phyloP scores from a whole-genome alignment of 306 rosid genomes.

The Alnus glutinosa region DNA sequence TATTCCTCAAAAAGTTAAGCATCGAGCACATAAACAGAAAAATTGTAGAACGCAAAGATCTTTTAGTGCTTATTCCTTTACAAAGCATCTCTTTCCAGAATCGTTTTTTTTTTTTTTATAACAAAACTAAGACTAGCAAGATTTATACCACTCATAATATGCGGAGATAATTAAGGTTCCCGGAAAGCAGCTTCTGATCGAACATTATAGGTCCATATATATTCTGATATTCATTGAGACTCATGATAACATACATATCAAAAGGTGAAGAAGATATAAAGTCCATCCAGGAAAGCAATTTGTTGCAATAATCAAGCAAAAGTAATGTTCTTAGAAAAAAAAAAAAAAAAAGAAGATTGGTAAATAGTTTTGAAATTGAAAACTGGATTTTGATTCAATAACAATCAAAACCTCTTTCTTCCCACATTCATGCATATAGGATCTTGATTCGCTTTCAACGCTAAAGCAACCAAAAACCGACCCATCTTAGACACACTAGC shows the following conservation, averaged over 20 bases:
- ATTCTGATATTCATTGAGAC: no score
- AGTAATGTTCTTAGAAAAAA: not conserved
- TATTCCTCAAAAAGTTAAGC: not conserved
- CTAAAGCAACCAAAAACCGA: not conserved
- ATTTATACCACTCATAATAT: not conserved
- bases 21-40: not conserved
- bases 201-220: no score
- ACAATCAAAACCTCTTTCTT: not conserved
- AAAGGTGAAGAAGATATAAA: no score
- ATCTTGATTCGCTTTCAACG: not conserved
- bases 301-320: not conserved
- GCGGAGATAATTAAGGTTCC: no score
- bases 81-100: not conserved
- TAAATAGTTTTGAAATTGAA: not conserved
- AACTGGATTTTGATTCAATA: not conserved
- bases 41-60: not conserved
- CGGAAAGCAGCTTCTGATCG: no score
- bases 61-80: not conserved
- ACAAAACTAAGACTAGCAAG: not conserved
- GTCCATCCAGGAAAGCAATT: not conserved
- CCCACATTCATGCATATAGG: not conserved
- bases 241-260: no score
- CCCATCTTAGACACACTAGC: no score
- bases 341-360: not conserved
- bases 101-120: not conserved